These are phyloP conservation scores for Phaseolus lunatus DNA, from an alignment of 306 rosid genomes.

Conservation along the genomic window DNA sequence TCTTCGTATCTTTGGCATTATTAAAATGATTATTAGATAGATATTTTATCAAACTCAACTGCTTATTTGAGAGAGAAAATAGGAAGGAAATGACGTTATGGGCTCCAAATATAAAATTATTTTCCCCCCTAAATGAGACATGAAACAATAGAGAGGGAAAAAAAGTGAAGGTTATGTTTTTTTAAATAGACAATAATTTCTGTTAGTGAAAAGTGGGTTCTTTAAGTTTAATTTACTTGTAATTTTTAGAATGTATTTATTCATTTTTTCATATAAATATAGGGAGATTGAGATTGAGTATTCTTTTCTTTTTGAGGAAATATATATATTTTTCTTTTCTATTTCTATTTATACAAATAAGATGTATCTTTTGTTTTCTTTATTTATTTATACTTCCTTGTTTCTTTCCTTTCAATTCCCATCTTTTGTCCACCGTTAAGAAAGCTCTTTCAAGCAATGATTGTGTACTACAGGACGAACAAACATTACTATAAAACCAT, in stretches of 20 bases:
- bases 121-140: not conserved
- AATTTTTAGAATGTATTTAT: not conserved
- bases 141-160: not conserved
- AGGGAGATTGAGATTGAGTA: not conserved
- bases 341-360: not conserved
- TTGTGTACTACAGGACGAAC: not conserved
- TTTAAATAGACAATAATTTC: not conserved
- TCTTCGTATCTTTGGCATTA: not conserved
- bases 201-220: not conserved
- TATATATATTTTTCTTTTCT: not conserved
- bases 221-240: not conserved
- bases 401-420: not conserved
- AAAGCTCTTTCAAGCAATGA: conserved; percentile 22
- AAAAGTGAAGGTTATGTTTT: too few relatives aligned
- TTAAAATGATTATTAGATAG: not conserved
- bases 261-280: not conserved
- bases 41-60: not conserved
- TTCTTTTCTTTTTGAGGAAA: too few relatives aligned
- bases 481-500: not conserved
- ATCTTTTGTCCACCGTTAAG: not conserved
- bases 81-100: not conserved
- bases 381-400: not conserved
- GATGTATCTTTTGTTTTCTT: too few relatives aligned
- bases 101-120: not conserved
- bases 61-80: not conserved